Evolutionary conservation across 768 basidiomycete genomes (phyloP), one percentile per base, ranked within the genome.

Genomic region (Boletus vinaceobasis): DNA sequence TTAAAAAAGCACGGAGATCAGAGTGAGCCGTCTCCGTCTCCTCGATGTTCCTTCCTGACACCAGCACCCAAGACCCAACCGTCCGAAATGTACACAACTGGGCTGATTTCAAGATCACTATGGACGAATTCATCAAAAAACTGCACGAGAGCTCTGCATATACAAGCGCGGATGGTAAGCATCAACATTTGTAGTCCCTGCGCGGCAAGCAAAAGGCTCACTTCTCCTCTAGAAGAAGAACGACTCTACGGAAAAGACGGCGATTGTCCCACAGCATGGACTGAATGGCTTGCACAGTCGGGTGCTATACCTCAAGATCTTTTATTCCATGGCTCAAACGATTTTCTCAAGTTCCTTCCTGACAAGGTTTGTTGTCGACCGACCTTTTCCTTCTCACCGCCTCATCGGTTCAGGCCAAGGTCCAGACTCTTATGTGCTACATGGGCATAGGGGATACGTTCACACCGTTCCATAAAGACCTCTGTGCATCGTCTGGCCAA

Each of bases 381-480:
- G 0, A 7, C 46, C 17, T 42, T 48, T 48, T 11, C 23, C 50
- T 26, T 29, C 32, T 46, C 43, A 38, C 43, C 47, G 26, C 43
- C 48, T 59, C 33, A 59, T 44, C n/a, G 10, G 26, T 56, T 54
- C 33, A 89, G 87, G 74, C 75, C 42, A 73, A 73, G 27, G 82
- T 90, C 3, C 86, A 92, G 62, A 91, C 89, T 0, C 72, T 93
- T 5, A 91, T 93, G 89, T 90, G 87, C 63, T 93, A 93, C 62
- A 70, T 91, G 7, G 91, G 91, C 7, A 75, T 87, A 52, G 88
- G 87, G 0, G 90, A 89, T 57, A 93, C 91, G 0, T 91, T 83
- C 67, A 93, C 91, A 0, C 86, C 90, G 1, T 87, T 82, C 53
- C 91, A 93, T 65, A 93, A 92, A 65, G 90, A 93, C 70, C 77